A percentile compares a stretch with the other conserved stretches of the same genome.
Evolutionary conservation across 148 eudicot species (phyloP).

Genomic region (Diospyros kaki): DNA sequence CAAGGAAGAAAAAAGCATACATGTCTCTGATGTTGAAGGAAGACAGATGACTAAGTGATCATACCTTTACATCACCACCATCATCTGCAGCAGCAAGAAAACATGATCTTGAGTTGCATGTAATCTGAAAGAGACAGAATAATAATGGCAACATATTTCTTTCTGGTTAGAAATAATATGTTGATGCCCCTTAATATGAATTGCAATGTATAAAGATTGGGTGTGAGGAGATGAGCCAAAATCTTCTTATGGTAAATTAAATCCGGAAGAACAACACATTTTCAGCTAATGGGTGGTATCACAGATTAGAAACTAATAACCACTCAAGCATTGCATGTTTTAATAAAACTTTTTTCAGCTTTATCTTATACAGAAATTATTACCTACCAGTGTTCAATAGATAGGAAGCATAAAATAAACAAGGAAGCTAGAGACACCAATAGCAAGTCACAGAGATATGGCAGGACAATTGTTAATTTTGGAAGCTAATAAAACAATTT

Average conservation of each 20-base stretch:
- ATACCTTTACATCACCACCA: conserved; percentile 93
- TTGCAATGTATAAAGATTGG: neutral
- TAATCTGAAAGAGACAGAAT: conserved; percentile 41
- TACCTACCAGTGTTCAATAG: neutral
- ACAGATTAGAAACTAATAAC: neutral
- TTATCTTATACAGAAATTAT: neutral
- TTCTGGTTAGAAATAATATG: neutral
- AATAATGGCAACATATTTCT: neutral
- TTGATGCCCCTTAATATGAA: neutral
- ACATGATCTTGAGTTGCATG: conserved; percentile 77
- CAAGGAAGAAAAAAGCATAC: too few species aligned
- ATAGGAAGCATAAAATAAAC: neutral
- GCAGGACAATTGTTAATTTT: neutral
- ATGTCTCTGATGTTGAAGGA: too few species aligned
- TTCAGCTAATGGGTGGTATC: neutral
- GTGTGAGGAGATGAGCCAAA: neutral
- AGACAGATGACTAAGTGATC: neutral
- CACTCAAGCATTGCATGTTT: too few species aligned
- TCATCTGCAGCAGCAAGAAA: conserved; percentile 98
- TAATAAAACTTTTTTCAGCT: too few species aligned
- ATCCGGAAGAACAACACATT: neutral
- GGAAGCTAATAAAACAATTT: neutral
- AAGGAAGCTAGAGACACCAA: neutral
- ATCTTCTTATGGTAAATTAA: neutral
- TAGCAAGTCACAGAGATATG: neutral